phyloP scores from a whole-genome alignment of 2,329 filamentous ascomycete species.

The Canariomyces notabilis region DNA sequence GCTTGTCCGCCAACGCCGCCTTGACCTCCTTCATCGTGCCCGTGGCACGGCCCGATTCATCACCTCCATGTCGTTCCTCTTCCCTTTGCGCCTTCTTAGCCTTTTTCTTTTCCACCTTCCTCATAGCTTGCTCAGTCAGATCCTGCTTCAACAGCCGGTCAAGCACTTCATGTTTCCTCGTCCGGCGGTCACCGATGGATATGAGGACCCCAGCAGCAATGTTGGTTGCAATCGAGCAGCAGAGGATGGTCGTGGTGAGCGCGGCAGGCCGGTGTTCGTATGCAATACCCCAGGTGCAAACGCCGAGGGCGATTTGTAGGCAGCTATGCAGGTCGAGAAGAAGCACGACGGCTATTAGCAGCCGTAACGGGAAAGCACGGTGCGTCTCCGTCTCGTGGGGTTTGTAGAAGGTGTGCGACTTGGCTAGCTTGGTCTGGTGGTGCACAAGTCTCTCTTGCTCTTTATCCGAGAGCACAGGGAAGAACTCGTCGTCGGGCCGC shows the following conservation, averaged over 20 bases:
- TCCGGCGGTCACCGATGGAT: slow-evolving; percentile 67
- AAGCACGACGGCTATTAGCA: slow-evolving; percentile 72
- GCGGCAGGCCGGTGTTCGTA: slow-evolving; percentile 65
- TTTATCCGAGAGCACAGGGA: slow-evolving; percentile 54
- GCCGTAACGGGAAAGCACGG: slow-evolving; percentile 67
- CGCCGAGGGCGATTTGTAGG: slow-evolving; percentile 73
- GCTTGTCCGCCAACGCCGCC: too few relatives aligned
- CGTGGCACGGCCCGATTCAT: too few relatives aligned
- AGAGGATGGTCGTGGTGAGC: slow-evolving; percentile 75
- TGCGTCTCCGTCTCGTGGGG: slow-evolving; percentile 82
- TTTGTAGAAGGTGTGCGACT: slow-evolving; percentile 84
- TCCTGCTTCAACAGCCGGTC: slow-evolving; percentile 72
- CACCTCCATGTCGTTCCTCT: too few relatives aligned
- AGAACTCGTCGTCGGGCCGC: slow-evolving; percentile 42
- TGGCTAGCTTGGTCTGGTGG: slow-evolving; percentile 74
- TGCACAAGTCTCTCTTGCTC: slow-evolving; percentile 68
- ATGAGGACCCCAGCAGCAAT: slow-evolving; percentile 73
- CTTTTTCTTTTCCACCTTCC: slow-evolving; percentile 45
- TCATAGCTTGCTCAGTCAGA: slow-evolving; percentile 57
- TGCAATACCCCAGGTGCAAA: slow-evolving; percentile 72
- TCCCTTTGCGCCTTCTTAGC: slow-evolving; percentile 28
- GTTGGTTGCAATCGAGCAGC: slow-evolving; percentile 72
- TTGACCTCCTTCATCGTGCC: too few relatives aligned
- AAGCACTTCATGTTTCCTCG: slow-evolving; percentile 80
- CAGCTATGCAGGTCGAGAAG: slow-evolving; percentile 74